Conservation (phyloP, 1,284 basidiomycete species). For the Irpex lacteus region DNA sequence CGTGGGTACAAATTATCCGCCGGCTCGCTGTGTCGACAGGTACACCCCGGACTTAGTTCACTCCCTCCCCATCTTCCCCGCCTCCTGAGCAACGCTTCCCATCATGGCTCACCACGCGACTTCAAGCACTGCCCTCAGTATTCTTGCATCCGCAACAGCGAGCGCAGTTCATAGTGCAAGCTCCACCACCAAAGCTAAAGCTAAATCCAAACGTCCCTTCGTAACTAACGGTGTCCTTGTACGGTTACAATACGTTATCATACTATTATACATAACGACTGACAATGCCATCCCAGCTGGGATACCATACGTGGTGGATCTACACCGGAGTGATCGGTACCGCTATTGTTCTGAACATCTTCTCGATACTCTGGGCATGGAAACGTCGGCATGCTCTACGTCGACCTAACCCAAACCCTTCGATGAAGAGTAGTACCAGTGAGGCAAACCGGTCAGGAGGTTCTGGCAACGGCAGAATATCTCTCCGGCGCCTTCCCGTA, state of each 20-base stretch:
- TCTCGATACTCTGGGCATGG: slow-evolving; percentile 20
- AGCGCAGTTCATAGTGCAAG: neutral
- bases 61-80: neutral
- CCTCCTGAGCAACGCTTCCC: neutral
- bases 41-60: neutral
- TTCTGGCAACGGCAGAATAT: slow-evolving; percentile 5
- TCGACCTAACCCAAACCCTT: neutral
- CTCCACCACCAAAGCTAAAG: neutral
- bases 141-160: neutral
- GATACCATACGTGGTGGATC: slow-evolving; percentile 17
- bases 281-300: neutral
- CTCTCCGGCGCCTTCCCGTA: slow-evolving; percentile 18
- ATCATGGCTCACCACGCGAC: neutral
- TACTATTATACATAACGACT: no score
- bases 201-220: neutral
- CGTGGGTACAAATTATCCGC: neutral
- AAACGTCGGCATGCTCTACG: slow-evolving; percentile 11
- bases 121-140: neutral
- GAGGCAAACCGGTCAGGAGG: neutral
- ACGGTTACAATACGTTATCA: no score
- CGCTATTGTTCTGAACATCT: slow-evolving; percentile 18
- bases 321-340: slow-evolving; percentile 17
- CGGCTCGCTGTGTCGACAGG: neutral
- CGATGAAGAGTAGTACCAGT: neutral
- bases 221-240: neutral